Base-by-base conservation (phyloP, 257 asterid species). In the Lithospermum erythrorhizon region DNA sequence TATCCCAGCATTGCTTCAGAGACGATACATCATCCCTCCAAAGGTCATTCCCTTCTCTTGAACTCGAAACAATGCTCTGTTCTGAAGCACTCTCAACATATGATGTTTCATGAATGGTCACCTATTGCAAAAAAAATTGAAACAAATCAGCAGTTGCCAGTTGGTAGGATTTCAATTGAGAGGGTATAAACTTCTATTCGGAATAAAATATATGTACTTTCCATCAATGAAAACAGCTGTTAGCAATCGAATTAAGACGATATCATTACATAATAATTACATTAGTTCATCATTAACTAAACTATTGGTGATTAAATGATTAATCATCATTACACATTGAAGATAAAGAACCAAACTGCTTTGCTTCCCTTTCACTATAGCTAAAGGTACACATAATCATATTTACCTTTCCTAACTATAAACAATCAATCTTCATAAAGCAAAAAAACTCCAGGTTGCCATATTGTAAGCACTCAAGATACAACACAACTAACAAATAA, bases 1-100 rank as follows among this genome's bases (percentile, higher is more conserved):
- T 93, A 73, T 78, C 70, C 99, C 95, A 89, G 68, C 99, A 93
- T 21, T 84, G 90, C 72, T 78, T 89, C 61, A 93, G 79, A 23
- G 79, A 78, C 62, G 67, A 47, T 7, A 85, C 95, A 66, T 83
- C 91, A 57, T 75, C 82, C 81, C 76, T 82, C 89, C 87, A 79
- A 49, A 77, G 79, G 11, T 83, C 86, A 68, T 64, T 89, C 19
- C 70, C 78, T 54, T 74, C 90, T 29, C 77, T 76, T 2, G 88
- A 61, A 2, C 80, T 73, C 61, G 81, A 69, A 55, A 68, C 81
- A 41, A 81, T 71, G 61, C 82, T 75, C 51, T 76, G 76, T 67
- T 83, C 80, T 6, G 80, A 41, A 14, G 18, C 49, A 1, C 49
- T 41, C 49, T 41, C 49, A 3, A 41, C 49, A 41, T 1, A 41